A percentile compares a stretch with the other conserved stretches of the same genome.
Conservation (phyloP, 2,329 filamentous ascomycete genomes). For the Bipolaris gigantea region DNA sequence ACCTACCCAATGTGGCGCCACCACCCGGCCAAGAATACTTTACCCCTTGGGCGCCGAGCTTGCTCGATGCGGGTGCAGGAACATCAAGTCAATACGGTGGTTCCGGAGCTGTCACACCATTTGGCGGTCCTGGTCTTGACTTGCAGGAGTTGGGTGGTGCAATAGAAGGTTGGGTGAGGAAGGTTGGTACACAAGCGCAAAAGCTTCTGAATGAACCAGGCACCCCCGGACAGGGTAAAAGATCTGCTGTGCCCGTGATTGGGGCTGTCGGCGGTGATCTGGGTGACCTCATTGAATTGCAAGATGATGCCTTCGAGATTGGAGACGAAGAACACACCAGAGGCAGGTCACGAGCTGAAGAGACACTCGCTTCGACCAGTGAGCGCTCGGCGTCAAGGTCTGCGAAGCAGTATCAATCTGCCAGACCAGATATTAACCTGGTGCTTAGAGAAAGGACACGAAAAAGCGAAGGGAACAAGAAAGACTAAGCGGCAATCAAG, state of each 20-base stretch:
- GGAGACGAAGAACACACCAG: conserved; percentile 38
- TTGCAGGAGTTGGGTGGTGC: conserved; percentile 84
- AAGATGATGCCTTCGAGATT: conserved; percentile 57
- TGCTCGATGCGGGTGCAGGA: conserved; percentile 38
- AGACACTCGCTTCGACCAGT: conserved; percentile 17
- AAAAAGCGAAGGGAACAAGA: conserved; percentile 32
- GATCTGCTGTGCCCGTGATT: conserved; percentile 40
- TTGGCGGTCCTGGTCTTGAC: conserved; percentile 44
- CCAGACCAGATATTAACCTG: conserved; percentile 36
- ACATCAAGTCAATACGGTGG: conserved; percentile 31
- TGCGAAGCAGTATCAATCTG: conserved; percentile 35
- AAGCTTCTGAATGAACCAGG: conserved; percentile 41
- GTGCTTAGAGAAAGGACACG: conserved; percentile 32
- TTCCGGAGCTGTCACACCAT: conserved; percentile 35
- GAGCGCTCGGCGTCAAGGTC: conserved; percentile 18
- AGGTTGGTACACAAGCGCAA: conserved; percentile 68
- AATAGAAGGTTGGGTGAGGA: conserved; percentile 87
- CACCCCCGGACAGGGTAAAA: conserved; percentile 34
- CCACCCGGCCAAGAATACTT: conserved; percentile 60
- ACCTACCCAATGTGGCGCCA: conserved; percentile 73
- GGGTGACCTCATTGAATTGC: conserved; percentile 72
- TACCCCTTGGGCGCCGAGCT: conserved; percentile 44
- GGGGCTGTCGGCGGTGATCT: conserved; percentile 52
- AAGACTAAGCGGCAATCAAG: conserved; percentile 25
- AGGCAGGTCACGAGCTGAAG: conserved; percentile 27